These are phyloP conservation scores for Beauveria bassiana DNA, from an alignment of 2,329 filamentous ascomycete species.

Conservation along the genomic window DNA sequence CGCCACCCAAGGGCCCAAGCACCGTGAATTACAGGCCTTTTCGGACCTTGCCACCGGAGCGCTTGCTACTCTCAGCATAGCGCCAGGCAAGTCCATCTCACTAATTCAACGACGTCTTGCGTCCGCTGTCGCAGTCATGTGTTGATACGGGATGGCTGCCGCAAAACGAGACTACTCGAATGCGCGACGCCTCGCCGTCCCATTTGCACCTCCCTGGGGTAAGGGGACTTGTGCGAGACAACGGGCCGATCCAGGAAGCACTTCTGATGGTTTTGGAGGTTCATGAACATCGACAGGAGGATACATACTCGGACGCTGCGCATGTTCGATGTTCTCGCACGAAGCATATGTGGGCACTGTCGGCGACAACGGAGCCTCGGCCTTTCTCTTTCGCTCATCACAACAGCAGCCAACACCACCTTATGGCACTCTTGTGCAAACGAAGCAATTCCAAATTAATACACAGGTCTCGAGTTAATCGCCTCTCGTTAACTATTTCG, in stretches of 20 bases:
- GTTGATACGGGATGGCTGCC: background rate
- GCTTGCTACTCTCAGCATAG: background rate
- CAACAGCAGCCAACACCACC: background rate
- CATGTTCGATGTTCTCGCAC: background rate
- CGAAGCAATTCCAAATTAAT: background rate
- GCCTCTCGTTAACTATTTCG: background rate
- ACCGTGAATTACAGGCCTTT: background rate
- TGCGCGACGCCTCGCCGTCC: background rate
- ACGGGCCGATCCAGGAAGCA: conserved; percentile 8
- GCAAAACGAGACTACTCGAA: background rate
- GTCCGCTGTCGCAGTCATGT: background rate
- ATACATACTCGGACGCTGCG: background rate
- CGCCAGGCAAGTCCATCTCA: background rate
- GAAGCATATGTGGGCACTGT: background rate
- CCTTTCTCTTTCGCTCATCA: background rate
- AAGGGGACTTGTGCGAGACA: conserved; percentile 6
- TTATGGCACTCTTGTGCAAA: background rate
- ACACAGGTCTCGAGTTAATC: background rate
- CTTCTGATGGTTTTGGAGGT: background rate
- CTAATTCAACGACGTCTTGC: background rate
- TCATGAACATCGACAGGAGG: background rate
- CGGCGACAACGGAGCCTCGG: conserved; percentile 7
- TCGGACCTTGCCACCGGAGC: background rate
- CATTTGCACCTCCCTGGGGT: background rate
- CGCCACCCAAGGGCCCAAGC: background rate